phyloP scores from a whole-genome alignment of 1,284 basidiomycete species.

The Polyporus tsugae region DNA sequence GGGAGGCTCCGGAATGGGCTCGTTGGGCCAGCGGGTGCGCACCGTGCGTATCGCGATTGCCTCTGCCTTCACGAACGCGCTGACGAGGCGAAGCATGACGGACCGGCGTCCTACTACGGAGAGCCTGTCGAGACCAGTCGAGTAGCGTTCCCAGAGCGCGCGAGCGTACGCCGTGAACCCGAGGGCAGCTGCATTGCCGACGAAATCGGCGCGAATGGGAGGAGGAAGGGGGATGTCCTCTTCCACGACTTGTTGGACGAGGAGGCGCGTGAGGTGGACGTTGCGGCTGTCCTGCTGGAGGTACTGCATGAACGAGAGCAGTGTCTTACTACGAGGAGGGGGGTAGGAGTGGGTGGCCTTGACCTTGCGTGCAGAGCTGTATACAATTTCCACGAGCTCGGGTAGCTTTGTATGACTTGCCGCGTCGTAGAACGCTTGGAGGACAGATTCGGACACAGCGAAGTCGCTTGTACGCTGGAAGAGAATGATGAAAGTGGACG shows the following conservation, averaged over 20 bases:
- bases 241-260: constrained; percentile 58
- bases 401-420: constrained; percentile 26
- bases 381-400: constrained; percentile 35
- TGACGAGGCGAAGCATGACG: constrained; percentile 64
- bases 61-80: constrained; percentile 52
- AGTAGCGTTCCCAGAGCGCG: constrained; percentile 63
- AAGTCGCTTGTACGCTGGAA: constrained; percentile 22
- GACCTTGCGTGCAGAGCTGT: constrained; percentile 45
- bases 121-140: constrained; percentile 49
- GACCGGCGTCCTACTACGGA: constrained; percentile 54
- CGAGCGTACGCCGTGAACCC: constrained; percentile 59
- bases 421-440: constrained; percentile 41
- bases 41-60: constrained; percentile 6
- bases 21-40: constrained; percentile 5
- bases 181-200: constrained; percentile 52
- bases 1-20: constrained; percentile 13
- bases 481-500: constrained; percentile 26
- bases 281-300: constrained; percentile 50
- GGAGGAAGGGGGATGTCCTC: constrained; percentile 49
- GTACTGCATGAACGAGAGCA: constrained; percentile 61
- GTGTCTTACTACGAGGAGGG: constrained; percentile 51
- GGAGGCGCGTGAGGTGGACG: constrained; percentile 48
- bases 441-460: constrained; percentile 27
- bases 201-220: constrained; percentile 54
- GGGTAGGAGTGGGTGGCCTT: constrained; percentile 49